A percentile compares a stretch with the other conserved stretches of the same genome.
Conservation (phyloP, 768 basidiomycete species). For the Rhodotorula sphaerocarpa region DNA sequence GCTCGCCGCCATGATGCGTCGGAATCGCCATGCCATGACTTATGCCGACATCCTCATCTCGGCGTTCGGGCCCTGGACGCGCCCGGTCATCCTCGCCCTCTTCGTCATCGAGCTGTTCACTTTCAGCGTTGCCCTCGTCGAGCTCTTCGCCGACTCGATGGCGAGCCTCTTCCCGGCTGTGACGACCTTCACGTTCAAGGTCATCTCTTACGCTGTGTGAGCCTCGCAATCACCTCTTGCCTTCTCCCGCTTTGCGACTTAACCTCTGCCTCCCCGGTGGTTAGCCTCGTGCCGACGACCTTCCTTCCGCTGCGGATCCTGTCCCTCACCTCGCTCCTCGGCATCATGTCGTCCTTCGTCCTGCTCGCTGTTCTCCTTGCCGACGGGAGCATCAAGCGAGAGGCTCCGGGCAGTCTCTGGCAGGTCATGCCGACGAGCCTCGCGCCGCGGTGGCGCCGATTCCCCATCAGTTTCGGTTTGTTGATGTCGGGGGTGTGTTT, state of each 20-base stretch:
- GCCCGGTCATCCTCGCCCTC: conserved; percentile 57
- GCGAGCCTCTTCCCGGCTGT: conserved; percentile 61
- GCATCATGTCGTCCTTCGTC: conserved; percentile 67
- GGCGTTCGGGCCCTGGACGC: conserved; percentile 71
- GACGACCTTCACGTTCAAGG: conserved; percentile 64
- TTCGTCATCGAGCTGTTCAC: conserved; percentile 25
- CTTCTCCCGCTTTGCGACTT: conserved; percentile 7
- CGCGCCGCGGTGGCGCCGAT: conserved; percentile 52
- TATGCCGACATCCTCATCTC: conserved; percentile 84
- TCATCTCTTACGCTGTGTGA: conserved; percentile 64
- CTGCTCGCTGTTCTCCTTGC: conserved; percentile 68
- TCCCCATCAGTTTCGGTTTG: conserved; percentile 76
- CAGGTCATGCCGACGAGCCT: conserved; percentile 62
- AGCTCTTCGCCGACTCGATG: conserved; percentile 78
- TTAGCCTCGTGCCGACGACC: conserved; percentile 70
- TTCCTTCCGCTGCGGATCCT: conserved; percentile 78
- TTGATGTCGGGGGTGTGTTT: conserved; percentile 77
- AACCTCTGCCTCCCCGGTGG: neutral
- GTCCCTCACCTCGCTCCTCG: conserved; percentile 79
- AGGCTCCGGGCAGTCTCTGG: conserved; percentile 73
- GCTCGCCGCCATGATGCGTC: conserved; percentile 64
- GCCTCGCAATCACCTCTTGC: conserved; percentile 32
- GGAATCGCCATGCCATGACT: conserved; percentile 62
- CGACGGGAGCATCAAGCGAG: conserved; percentile 67
- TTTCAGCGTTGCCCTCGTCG: conserved; percentile 70